A percentile compares a stretch with the other conserved stretches of the same genome.
phyloP scores from a whole-genome alignment of 345 rosid genomes.

The Gossypium bickii region DNA sequence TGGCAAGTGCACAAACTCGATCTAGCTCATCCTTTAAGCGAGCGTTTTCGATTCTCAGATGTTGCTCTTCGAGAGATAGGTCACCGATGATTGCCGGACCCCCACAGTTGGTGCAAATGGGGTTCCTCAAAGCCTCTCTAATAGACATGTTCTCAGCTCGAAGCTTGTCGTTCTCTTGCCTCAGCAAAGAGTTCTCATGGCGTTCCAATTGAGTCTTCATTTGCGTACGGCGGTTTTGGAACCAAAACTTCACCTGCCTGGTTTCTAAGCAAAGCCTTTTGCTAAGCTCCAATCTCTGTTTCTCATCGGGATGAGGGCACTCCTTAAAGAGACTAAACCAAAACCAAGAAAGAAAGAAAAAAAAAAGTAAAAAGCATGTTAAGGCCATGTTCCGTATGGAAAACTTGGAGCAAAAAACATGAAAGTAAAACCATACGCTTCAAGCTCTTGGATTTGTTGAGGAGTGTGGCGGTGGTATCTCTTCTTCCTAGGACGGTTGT shows the following conservation, averaged over 20 bases:
- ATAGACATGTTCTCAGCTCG: conserved; percentile 83
- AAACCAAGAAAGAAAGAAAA: not conserved
- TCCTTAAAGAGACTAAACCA: conserved; percentile 58
- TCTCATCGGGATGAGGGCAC: conserved; percentile 95
- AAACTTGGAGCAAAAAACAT: conserved; percentile 23
- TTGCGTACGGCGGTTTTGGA: conserved; percentile 93
- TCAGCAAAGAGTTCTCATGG: conserved; percentile 74
- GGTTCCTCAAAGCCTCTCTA: conserved; percentile 86
- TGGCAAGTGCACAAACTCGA: conserved; percentile 78
- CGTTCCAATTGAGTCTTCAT: conserved; percentile 96
- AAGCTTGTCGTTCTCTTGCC: conserved; percentile 92
- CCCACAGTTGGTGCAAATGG: conserved; percentile 84
- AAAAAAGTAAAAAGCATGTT: not conserved
- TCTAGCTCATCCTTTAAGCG: conserved; percentile 82
- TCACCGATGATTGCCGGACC: conserved; percentile 80
- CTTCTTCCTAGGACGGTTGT: conserved; percentile 83
- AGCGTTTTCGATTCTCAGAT: conserved; percentile 77
- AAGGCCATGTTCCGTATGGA: not conserved
- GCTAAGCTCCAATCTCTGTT: conserved; percentile 81
- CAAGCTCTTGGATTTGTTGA: conserved; percentile 99
- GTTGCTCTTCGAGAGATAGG: conserved; percentile 87
- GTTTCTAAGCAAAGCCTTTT: conserved; percentile 71
- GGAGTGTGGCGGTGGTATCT: conserved; percentile 99
- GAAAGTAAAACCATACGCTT: conserved; percentile 47
- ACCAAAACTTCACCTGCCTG: conserved; percentile 93